Conservation (phyloP, 257 asterid species). For the Solanum sejunctum region DNA sequence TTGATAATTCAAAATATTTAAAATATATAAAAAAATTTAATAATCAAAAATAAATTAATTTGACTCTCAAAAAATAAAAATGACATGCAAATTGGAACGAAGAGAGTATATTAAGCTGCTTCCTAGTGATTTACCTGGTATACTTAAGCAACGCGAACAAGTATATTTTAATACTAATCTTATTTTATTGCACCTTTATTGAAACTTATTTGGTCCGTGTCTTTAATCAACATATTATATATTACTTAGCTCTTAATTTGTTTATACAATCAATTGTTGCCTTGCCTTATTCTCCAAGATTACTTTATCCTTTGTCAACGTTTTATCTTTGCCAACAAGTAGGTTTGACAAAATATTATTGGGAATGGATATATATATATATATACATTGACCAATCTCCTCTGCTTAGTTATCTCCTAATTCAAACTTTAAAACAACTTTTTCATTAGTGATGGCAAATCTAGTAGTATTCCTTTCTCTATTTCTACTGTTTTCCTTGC, state of each 20-base stretch:
- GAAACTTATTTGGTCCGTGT: not conserved
- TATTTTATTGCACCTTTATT: not conserved
- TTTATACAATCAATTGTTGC: not conserved
- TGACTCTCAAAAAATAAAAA: too few relatives aligned
- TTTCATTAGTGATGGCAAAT: constrained; percentile 10
- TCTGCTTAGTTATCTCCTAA: not conserved
- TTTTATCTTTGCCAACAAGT: not conserved
- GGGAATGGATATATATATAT: not conserved
- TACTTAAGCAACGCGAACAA: too few relatives aligned
- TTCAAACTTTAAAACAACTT: not conserved
- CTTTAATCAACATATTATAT: not conserved
- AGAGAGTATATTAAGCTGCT: too few relatives aligned
- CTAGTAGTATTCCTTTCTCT: constrained; percentile 9
- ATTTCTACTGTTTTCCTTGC: not conserved
- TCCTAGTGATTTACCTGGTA: too few relatives aligned
- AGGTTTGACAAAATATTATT: not conserved
- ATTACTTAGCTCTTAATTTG: too few relatives aligned
- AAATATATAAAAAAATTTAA: too few relatives aligned
- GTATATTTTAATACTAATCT: too few relatives aligned
- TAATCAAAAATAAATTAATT: too few relatives aligned
- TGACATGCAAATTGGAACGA: too few relatives aligned
- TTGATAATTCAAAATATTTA: too few relatives aligned
- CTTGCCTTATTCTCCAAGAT: not conserved
- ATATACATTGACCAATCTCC: not conserved
- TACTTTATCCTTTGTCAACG: not conserved